A percentile compares a stretch with the other conserved stretches of the same genome.
These are phyloP conservation scores for Heterobasidion parviporum DNA, from an alignment of 1,284 basidiomycete species.

Conservation along the genomic window DNA sequence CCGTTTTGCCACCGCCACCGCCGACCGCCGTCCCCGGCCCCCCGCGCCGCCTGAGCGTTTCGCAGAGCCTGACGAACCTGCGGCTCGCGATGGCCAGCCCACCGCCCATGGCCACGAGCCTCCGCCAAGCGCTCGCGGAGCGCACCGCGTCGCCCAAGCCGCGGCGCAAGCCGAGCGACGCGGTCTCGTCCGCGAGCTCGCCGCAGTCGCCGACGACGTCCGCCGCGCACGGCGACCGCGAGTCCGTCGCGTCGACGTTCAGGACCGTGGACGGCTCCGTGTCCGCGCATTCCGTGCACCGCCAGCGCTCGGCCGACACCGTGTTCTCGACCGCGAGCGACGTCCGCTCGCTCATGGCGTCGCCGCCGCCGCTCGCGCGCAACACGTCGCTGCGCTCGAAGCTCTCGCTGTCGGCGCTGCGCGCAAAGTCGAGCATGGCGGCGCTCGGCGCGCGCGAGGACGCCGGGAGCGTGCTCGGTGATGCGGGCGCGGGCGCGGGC, in stretches of 20 bases:
- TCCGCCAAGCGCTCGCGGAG: too few relatives aligned
- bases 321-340: slow-evolving; percentile 16
- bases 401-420: slow-evolving; percentile 49
- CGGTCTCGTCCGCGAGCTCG: neutral
- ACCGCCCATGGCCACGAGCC: neutral
- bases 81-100: neutral
- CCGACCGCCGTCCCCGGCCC: too few relatives aligned
- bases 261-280: neutral
- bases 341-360: slow-evolving; percentile 11
- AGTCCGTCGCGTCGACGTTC: neutral
- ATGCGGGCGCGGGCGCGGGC: slow-evolving; percentile 18
- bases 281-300: slow-evolving; percentile 4
- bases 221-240: too few relatives aligned
- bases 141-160: neutral
- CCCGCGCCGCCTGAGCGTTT: neutral
- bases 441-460: slow-evolving; percentile 21
- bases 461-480: slow-evolving; percentile 14
- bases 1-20: neutral
- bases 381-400: slow-evolving; percentile 42
- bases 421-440: slow-evolving; percentile 32
- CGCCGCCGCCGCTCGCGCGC: slow-evolving; percentile 14
- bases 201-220: neutral
- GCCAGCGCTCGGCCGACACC: slow-evolving; percentile 14
- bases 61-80: neutral
- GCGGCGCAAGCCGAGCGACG: neutral